Base-by-base conservation (phyloP, 257 asterid species). In the Gynochthodes officinalis region DNA sequence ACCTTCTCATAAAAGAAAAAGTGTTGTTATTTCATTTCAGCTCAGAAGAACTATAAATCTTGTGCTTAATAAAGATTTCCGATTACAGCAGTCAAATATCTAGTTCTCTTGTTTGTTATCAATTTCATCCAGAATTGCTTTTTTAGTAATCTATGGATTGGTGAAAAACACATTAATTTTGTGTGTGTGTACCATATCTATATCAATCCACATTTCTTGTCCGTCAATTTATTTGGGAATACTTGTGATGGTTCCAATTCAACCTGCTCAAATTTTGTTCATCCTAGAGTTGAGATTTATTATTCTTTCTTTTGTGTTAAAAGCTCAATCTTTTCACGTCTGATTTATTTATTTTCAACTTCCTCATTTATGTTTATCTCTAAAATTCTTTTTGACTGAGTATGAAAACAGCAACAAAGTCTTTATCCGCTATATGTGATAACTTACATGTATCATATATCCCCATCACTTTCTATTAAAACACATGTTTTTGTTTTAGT, bases 21-120 rank as follows among this genome's bases (percentile, higher is more conserved):
- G 23, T 13, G 21, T n/a, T 40, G 28, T 65, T 25, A 25, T 43
- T 6, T 43, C 30, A 5, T 5, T 43, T 43, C 28, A 11, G 42
- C 49, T 43, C 1, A 7, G 6, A 40, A 16, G 70, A 40, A 40
- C 15, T 65, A 11, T 55, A 27, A 62, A 62, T n/a, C n/a, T 30
- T 63, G 30, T 63, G 68, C 68, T 63, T 63, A 19, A 11, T 68
- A 37, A 28, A 48, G 59, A 52, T 28, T 52, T 67, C 40, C 18
- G 2, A 18, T 33, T 18, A 46, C 16, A 44, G 21, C 53, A 43
- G 35, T 48, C 55, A 40, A 40, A 10, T 10, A 21, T 35, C 8
- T 39, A 21, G 19, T 42, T 16, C 13, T 64, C 23, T 64, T n/a
- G 54, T 64, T 19, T 23, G 52, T 39, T 64, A n/a, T 3, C 14